A percentile compares a stretch with the other conserved stretches of the same genome.
Evolutionary conservation across 2,329 filamentous ascomycete species (phyloP).

Genomic region (Fusarium chuoi): DNA sequence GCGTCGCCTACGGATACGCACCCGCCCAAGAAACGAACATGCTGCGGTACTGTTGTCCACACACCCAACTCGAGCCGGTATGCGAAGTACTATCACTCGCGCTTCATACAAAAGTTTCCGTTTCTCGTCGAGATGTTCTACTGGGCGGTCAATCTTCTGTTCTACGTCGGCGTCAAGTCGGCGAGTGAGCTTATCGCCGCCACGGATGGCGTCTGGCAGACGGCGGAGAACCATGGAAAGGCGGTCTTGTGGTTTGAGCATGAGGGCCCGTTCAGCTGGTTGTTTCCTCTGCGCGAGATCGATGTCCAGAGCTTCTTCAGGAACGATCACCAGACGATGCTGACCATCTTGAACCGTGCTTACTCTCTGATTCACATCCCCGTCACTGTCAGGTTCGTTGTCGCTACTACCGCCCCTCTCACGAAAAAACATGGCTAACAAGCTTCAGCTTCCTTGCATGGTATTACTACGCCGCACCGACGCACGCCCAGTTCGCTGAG

Average conservation of each 20-base stretch:
- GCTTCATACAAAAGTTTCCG: conserved; percentile 72
- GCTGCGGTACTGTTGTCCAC: conserved; percentile 60
- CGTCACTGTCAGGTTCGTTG: conserved; percentile 49
- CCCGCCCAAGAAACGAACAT: conserved; percentile 60
- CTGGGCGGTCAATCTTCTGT: conserved; percentile 73
- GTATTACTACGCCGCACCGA: conserved; percentile 68
- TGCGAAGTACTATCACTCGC: conserved; percentile 67
- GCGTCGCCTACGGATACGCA: conserved; percentile 41
- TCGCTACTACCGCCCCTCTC: not conserved
- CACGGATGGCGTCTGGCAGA: conserved; percentile 61
- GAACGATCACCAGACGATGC: conserved; percentile 60
- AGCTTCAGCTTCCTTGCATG: conserved; percentile 66
- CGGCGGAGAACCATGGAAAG: conserved; percentile 65
- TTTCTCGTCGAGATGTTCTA: conserved; percentile 81
- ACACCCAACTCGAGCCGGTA: conserved; percentile 72
- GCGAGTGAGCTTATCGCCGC: conserved; percentile 48
- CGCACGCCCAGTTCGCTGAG: conserved; percentile 49
- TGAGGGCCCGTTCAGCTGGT: conserved; percentile 57
- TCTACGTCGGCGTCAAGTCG: conserved; percentile 58
- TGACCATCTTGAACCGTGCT: conserved; percentile 66
- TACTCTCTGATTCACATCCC: conserved; percentile 71
- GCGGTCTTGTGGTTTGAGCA: conserved; percentile 66
- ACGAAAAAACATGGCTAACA: not conserved
- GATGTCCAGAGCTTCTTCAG: conserved; percentile 68
- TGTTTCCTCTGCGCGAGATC: conserved; percentile 64